These are phyloP conservation scores for Salix koriyanagi DNA, from an alignment of 345 rosid genomes.

Conservation along the genomic window DNA sequence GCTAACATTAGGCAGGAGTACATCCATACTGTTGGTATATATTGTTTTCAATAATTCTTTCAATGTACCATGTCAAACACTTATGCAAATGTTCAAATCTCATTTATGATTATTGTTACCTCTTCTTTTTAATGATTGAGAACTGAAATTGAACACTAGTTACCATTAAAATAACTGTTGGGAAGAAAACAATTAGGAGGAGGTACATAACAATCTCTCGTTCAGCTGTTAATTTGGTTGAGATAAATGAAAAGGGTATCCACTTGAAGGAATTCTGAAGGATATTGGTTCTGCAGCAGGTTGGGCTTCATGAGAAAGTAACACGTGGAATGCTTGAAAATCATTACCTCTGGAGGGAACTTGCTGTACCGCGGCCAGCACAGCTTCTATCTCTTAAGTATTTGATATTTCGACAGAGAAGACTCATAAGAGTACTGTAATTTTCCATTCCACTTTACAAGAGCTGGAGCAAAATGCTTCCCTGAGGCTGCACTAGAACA, in stretches of 20 bases:
- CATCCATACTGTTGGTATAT: background rate
- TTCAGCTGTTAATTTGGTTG: too few relatives aligned
- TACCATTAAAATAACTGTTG: too few relatives aligned
- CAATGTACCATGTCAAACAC: slow-evolving; percentile 6
- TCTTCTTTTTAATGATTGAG: too few relatives aligned
- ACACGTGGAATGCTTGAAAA: background rate
- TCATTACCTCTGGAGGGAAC: background rate
- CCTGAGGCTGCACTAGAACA: background rate
- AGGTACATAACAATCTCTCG: too few relatives aligned
- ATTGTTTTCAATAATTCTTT: slow-evolving; percentile 11
- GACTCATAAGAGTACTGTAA: background rate
- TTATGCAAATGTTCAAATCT: background rate
- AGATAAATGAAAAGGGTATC: too few relatives aligned
- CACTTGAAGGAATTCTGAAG: too few relatives aligned
- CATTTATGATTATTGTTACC: too few relatives aligned
- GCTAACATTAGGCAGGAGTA: background rate
- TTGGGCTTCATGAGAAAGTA: background rate
- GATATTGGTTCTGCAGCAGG: background rate
- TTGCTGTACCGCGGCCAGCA: background rate
- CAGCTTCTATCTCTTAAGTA: too few relatives aligned
- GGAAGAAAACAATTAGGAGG: too few relatives aligned
- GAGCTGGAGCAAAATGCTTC: background rate
- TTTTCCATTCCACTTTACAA: background rate
- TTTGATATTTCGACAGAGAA: background rate
- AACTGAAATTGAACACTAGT: too few relatives aligned